Evolutionary conservation across 805 yeast genomes (phyloP).

Genomic region (Candida tibetensis): DNA sequence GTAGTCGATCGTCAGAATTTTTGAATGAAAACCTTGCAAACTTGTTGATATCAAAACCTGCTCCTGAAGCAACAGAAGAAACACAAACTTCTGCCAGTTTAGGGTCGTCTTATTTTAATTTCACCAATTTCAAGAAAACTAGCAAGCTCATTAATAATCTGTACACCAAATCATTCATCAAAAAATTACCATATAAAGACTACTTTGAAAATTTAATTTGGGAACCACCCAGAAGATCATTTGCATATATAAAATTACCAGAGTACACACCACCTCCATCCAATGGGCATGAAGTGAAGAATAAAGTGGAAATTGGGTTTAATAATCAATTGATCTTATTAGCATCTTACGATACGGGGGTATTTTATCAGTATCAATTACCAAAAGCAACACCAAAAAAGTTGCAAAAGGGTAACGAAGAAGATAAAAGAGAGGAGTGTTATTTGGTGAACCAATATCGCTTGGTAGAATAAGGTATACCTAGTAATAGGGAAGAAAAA

Average conservation of each 20-base stretch:
- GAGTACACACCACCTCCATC: constrained; percentile 21
- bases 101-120: constrained; percentile 14
- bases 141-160: constrained; percentile 30
- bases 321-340: constrained; percentile 30
- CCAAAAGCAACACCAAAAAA: constrained; percentile 17
- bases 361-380: constrained; percentile 36
- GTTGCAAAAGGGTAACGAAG: constrained; percentile 11
- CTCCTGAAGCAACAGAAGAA: constrained; percentile 10
- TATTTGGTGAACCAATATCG: constrained; percentile 25
- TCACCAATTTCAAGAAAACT: constrained; percentile 20
- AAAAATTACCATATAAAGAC: constrained; percentile 39
- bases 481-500: background rate
- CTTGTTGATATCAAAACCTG: constrained; percentile 28
- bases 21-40: constrained; percentile 43
- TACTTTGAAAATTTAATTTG: constrained; percentile 40
- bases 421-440: constrained; percentile 31
- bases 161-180: constrained; percentile 37
- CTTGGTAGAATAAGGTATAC: constrained; percentile 9
- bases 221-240: constrained; percentile 43
- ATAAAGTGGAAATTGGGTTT: constrained; percentile 39
- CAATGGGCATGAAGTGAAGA: constrained; percentile 3
- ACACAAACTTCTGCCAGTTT: constrained; percentile 5
- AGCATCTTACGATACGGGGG: constrained; percentile 38
- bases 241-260: constrained; percentile 40
- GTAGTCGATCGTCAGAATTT: constrained; percentile 27